Evolutionary conservation across 2,329 filamentous ascomycete species (phyloP).

Genomic region (Cladosporium austrohemisphaericum): DNA sequence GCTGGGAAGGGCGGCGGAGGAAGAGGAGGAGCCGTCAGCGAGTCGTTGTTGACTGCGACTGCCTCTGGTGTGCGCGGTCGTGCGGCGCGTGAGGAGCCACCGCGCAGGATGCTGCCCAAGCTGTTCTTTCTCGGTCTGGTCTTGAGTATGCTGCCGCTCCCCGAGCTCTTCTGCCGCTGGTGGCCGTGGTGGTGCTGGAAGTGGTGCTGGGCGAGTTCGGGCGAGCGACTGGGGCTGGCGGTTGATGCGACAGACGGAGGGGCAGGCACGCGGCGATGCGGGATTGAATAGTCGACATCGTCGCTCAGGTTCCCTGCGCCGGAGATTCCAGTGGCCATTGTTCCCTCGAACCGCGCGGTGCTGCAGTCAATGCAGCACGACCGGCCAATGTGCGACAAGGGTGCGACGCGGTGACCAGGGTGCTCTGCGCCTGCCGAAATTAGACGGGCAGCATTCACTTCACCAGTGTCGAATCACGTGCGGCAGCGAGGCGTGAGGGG

Average conservation of each 20-base stretch:
- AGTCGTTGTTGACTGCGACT: not conserved
- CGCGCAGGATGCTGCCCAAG: constrained; percentile 9
- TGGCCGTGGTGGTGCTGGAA: constrained; percentile 1
- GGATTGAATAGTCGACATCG: constrained; percentile 22
- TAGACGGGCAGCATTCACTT: constrained; percentile 1
- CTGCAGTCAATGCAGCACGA: constrained; percentile 9
- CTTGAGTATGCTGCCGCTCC: constrained; percentile 9
- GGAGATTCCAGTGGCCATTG: constrained; percentile 21
- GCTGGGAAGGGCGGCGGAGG: constrained; percentile 7
- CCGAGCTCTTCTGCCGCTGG: constrained; percentile 11
- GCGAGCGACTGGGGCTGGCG: constrained; percentile 13
- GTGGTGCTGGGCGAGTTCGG: constrained; percentile 8
- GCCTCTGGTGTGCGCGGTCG: constrained; percentile 4
- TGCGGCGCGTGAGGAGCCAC: constrained; percentile 2
- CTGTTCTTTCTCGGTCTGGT: constrained; percentile 13
- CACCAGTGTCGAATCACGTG: constrained; percentile 4
- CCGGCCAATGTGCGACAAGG: constrained; percentile 11
- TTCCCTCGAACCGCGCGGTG: not conserved
- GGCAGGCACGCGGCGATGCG: constrained; percentile 22
- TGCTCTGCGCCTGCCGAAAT: constrained; percentile 11
- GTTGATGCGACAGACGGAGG: constrained; percentile 15
- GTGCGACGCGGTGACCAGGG: constrained; percentile 11
- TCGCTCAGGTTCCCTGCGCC: constrained; percentile 21
- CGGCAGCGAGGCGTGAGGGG: not conserved
- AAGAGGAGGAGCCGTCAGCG: constrained; percentile 11